Base-by-base conservation (phyloP, 192 early-diverging fungal genomes). In the Dimargaris cristalligena region DNA sequence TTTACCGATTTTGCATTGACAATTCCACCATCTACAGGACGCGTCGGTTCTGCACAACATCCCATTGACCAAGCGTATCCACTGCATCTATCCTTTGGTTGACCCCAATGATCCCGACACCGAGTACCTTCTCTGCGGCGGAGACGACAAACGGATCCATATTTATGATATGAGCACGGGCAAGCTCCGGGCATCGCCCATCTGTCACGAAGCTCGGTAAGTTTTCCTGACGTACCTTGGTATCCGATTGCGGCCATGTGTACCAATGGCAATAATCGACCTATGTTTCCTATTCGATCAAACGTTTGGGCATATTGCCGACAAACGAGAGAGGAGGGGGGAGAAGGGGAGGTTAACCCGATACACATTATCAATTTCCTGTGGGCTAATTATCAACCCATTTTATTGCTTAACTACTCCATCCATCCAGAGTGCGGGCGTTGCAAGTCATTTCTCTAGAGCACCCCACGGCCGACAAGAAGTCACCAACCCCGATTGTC, bases 141-240 rank as follows among this genome's bases (percentile, higher is more conserved):
- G 70, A n/a, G 80, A 81, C 54, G 80, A 83, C 64, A 81, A 80
- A 51, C 65, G 63, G 44, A 56, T 83, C 20, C 70, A 77, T 25
- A 59, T 81, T 13, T 83, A 72, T 67, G 71, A 73, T 49, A 59
- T 65, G 2, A 31, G 69, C 2, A 67, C 69, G 3, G 70, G 73
- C 23, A 67, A 74, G 25, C 71, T 72, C 35, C 55, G 81, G 26
- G 64, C 65, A 45, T 70, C 66, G 29, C 44, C 76, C 1, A 60
- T 35, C 13, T 71, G 66, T 16, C 79, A 80, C 45, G 60, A 77
- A 30, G 72, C 61, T 33, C 72, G 73, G 49, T 50, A 50, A 50
- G 49, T 25, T 26, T 3, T 26, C n/a, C 28, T 20, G 20, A 13
- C 25, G 3, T 50, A 25, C 2, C 13, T 4, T 20, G 10, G 11